phyloP scores from a whole-genome alignment of 2,329 filamentous ascomycete species.

The Volutella citrinella region DNA sequence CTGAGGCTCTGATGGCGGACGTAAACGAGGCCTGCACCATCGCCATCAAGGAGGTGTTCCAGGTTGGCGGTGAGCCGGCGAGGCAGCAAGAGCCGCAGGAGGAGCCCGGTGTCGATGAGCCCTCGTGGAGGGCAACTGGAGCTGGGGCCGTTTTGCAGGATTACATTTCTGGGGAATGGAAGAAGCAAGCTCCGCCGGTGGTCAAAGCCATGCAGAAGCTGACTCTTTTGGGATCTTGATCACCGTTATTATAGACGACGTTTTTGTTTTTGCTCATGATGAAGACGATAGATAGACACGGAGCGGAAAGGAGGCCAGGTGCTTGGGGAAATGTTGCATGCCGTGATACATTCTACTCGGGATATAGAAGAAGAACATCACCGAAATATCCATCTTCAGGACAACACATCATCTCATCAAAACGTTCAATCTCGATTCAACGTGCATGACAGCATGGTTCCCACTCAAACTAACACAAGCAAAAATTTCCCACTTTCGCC shows the following conservation, averaged over 20 bases:
- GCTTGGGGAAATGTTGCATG: too few species aligned
- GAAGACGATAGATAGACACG: too few species aligned
- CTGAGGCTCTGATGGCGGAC: slow-evolving; percentile 71
- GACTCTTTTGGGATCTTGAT: slow-evolving; percentile 44
- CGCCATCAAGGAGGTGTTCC: slow-evolving; percentile 70
- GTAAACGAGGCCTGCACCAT: slow-evolving; percentile 67
- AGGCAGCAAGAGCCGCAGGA: slow-evolving; percentile 14
- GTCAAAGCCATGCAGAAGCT: slow-evolving; percentile 49
- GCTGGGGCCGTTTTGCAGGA: slow-evolving; percentile 52
- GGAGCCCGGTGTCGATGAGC: slow-evolving; percentile 18
- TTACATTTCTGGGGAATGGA: slow-evolving; percentile 43
- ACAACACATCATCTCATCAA: slow-evolving; percentile 8
- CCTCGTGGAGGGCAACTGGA: slow-evolving; percentile 38
- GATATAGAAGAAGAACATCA: too few species aligned
- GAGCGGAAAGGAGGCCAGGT: too few species aligned
- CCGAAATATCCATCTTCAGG: too few species aligned
- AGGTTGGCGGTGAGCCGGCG: slow-evolving; percentile 3
- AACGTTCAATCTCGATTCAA: slow-evolving; percentile 9
- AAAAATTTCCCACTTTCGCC: slow-evolving; percentile 28
- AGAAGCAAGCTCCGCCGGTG: slow-evolving; percentile 46
- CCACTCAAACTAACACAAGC: slow-evolving; percentile 12
- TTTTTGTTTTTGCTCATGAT: background rate
- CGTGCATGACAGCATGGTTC: background rate
- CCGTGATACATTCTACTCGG: too few species aligned
- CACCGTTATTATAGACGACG: background rate